phyloP scores from a whole-genome alignment of 306 rosid species.

The Lotus japonicus region DNA sequence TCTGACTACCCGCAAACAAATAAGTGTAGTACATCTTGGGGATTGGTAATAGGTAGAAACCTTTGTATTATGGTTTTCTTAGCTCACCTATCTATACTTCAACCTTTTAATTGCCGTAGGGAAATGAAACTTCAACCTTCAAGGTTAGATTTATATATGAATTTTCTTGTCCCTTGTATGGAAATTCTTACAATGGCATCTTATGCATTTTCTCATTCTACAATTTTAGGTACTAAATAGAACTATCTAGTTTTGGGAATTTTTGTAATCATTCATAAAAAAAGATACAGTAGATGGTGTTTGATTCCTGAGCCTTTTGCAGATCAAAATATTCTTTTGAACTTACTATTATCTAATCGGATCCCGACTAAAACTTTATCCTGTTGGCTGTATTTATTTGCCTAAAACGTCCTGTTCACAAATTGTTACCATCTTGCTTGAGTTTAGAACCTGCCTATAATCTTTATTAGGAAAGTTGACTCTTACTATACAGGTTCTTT shows the following conservation, averaged over 20 bases:
- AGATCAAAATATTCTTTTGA: neutral
- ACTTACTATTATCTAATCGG: neutral
- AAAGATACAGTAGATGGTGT: neutral
- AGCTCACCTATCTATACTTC: neutral
- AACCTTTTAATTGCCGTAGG: neutral
- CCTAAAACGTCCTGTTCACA: neutral
- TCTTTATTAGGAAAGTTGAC: neutral
- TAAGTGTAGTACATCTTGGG: neutral
- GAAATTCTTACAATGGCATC: conserved; percentile 1
- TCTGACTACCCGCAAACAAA: neutral
- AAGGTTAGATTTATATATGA: neutral
- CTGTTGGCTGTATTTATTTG: neutral
- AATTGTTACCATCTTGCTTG: neutral
- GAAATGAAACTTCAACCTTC: neutral
- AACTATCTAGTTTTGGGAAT: neutral
- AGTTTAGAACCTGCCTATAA: neutral
- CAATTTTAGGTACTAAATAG: neutral
- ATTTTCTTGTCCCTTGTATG: neutral
- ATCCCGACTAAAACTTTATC: neutral
- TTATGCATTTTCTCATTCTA: neutral
- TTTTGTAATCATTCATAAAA: neutral
- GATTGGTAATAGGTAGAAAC: neutral
- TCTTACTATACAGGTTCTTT: neutral
- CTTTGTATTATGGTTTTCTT: neutral
- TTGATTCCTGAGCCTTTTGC: neutral